Conservation (phyloP, 805 yeast species). For the Metschnikowia lachancei region DNA sequence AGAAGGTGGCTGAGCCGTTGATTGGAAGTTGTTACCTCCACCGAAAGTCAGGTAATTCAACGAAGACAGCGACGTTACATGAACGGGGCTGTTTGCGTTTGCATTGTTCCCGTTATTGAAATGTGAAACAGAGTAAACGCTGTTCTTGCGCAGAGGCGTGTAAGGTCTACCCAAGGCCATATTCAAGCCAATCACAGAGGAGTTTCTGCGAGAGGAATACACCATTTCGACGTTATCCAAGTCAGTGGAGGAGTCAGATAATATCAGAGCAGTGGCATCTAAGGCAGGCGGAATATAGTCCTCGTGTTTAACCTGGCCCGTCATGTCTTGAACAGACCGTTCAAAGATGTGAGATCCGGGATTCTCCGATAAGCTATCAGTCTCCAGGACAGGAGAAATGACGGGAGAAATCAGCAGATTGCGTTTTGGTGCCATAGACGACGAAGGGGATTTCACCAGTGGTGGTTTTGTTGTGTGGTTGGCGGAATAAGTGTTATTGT, state of each 20-base stretch:
- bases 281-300: conserved; percentile 78
- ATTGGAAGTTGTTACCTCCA: conserved; percentile 3
- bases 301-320: conserved; percentile 43
- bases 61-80: conserved; percentile 10
- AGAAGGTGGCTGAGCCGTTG: conserved; percentile 5
- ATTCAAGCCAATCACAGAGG: conserved; percentile 48
- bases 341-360: conserved; percentile 37
- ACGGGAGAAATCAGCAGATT: conserved; percentile 16
- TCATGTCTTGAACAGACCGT: conserved; percentile 40
- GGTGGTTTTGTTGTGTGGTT: conserved; percentile 2
- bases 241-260: conserved; percentile 57
- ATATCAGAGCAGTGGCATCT: conserved; percentile 69
- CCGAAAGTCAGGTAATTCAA: conserved; percentile 8
- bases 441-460: conserved; percentile 7
- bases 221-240: conserved; percentile 72
- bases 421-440: conserved; percentile 1
- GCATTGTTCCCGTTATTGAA: conserved; percentile 12
- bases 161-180: conserved; percentile 48
- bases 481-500: background rate
- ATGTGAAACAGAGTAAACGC: conserved; percentile 19
- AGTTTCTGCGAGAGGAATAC: conserved; percentile 53
- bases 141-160: conserved; percentile 40
- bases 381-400: conserved; percentile 16
- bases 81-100: background rate
- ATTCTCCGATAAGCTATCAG: conserved; percentile 17